Evolutionary conservation across 192 early-diverging fungal species (phyloP), one percentile per base, ranked within the genome.

Genomic region (Umbelopsis isabellina): DNA sequence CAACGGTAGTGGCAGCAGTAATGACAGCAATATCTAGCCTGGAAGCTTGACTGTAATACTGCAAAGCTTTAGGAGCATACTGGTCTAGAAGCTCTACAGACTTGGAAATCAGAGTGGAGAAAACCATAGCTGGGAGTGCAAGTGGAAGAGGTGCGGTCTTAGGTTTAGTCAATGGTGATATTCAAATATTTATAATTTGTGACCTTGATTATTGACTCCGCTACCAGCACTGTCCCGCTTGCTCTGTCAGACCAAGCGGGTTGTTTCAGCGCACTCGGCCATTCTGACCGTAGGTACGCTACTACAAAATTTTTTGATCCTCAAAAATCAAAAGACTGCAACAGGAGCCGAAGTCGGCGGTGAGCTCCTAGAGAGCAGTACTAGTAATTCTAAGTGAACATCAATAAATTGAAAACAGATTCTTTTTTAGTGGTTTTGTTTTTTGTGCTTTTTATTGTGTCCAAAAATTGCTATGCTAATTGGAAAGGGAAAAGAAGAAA

Each of bases 71-170:
- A 4, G 55, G 55, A 61, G 13, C 55, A 61, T 35, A 30, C 15
- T 61, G 27, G 55, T 61, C 33, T 7, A 61, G 13, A 25, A 61
- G 18, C 8, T 61, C 55, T 18, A 61, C 13, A n/a, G 55, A 61
- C 55, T 61, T 61, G 11, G 55, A 61, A 37, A 61, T 61, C 0
- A 61, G 30, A 61, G 30, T 61, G 25, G 55, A 61, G 55, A 61
- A 33, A 18, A 2, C 18, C 55, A 61, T 61, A 21, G 12, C n/a
- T 49, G 18, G 20, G 37, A 41, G 37, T 41, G 48, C 48, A 49
- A 49, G 48, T 20, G 1, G 12, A 49, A 6, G 48, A 49, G 48
- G 6, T 13, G 12, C 2, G 15, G 48, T 12, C 4, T 49, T 49
- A 21, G 5, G 46, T 48, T 48, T 41, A 9, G 37, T 4, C 37